Evolutionary conservation across 768 basidiomycete genomes (phyloP).

Genomic region (Exidia glandulosa): DNA sequence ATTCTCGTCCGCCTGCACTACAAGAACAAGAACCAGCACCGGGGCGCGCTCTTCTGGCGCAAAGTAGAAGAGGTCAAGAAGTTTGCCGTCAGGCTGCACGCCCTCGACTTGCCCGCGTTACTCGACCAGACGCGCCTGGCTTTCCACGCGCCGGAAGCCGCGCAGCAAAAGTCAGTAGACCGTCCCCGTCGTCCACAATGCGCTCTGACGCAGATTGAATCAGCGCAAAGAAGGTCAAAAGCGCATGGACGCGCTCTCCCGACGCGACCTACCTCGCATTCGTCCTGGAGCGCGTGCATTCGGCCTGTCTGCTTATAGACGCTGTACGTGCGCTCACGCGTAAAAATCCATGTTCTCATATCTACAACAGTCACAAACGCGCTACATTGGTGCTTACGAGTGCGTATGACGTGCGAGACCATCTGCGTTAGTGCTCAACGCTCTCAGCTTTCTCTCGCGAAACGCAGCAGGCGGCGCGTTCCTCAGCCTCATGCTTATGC

Average conservation of each 20-base stretch:
- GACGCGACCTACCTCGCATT: constrained; percentile 22
- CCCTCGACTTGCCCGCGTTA: background rate
- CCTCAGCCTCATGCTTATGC: constrained; percentile 50
- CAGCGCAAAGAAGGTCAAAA: constrained; percentile 43
- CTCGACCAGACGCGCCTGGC: background rate
- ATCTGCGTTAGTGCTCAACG: background rate
- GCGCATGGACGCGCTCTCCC: constrained; percentile 57
- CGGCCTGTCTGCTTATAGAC: constrained; percentile 29
- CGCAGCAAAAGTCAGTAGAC: background rate
- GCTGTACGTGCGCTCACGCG: constrained; percentile 26
- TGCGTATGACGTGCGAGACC: constrained; percentile 17
- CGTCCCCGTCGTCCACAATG: background rate
- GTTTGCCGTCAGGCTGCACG: constrained; percentile 27
- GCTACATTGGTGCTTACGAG: constrained; percentile 43
- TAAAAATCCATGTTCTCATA: constrained; percentile 3
- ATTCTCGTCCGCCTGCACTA: constrained; percentile 61
- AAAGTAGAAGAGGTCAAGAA: constrained; percentile 51
- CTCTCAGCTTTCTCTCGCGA: background rate
- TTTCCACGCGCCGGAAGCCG: background rate
- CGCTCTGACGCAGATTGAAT: background rate
- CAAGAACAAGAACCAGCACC: constrained; percentile 73
- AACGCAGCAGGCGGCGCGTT: constrained; percentile 43
- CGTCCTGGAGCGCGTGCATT: constrained; percentile 25
- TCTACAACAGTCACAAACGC: constrained; percentile 34
- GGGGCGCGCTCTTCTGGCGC: constrained; percentile 58